Evolutionary conservation across 1,139 yeast genomes (phyloP), one percentile per base, ranked within the genome.

Genomic region (Saccharomyces hybrid): DNA sequence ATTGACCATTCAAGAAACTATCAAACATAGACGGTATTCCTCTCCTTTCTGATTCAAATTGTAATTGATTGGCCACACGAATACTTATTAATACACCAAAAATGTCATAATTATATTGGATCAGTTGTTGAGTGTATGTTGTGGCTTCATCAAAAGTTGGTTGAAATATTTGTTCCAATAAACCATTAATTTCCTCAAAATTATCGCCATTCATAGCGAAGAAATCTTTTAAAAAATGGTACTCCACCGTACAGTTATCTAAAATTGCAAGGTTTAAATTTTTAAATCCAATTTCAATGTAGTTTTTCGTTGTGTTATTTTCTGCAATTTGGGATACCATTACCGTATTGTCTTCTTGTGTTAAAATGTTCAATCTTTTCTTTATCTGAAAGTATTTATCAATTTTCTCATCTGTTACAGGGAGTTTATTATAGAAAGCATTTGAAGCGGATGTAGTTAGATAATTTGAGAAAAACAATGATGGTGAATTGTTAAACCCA

Each of bases 321-420:
- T 89, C 96, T 0, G 97, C 96, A 42, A 88, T 86, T 65, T 87
- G 95, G 0, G 95, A 88, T 5, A 89, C 83, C 71, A 90, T 83
- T 0, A 88, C 90, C 0, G 86, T 77, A 49, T 80, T 78, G 55
- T 81, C 83, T 26, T 78, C 79, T 3, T 78, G 78, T 5, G 75
- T 71, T 26, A 86, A 69, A 2, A 85, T 74, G 23, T 79, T 77
- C 20, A 78, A 70, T 54, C 96, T 72, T 58, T 78, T 79, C 26
- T 84, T 82, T 1, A 88, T 77, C 60, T 73, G 77, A 47, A 83
- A 73, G 61, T 81, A 83, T 32, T 82, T 86, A 32, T 68, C 62
- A 38, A 68, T 59, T 42, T 63, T 51, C 31, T 65, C 64, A 49
- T 60, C 63, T 14, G 66, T 57, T 4, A 56, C 57, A 38, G 25